Base-by-base conservation (phyloP, 805 yeast species). In the Kuraishia borneana region DNA sequence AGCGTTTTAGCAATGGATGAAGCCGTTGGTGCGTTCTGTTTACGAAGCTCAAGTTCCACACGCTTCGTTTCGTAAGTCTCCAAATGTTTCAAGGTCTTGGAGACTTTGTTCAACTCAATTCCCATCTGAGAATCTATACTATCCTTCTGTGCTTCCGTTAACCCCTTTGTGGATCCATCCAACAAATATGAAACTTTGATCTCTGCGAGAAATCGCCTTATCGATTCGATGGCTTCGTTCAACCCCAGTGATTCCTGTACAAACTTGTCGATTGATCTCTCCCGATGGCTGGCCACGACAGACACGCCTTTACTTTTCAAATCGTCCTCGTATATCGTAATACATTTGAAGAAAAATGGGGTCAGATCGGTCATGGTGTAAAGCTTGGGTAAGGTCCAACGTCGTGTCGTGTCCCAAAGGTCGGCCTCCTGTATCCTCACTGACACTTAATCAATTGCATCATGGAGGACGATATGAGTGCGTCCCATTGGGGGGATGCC, bases 401-500 rank as follows among this genome's bases (percentile, higher is more conserved):
- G n/a, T n/a, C n/a, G n/a, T n/a, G n/a, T n/a, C n/a, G n/a, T n/a
- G n/a, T n/a, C n/a, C n/a, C n/a, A n/a, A n/a, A n/a, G n/a, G n/a
- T n/a, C n/a, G n/a, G n/a, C n/a, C n/a, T n/a, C n/a, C n/a, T n/a
- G n/a, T n/a, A n/a, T n/a, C n/a, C n/a, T n/a, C n/a, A n/a, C n/a
- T n/a, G n/a, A n/a, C n/a, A n/a, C n/a, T n/a, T n/a, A n/a, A n/a
- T n/a, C n/a, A n/a, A n/a, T n/a, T n/a, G n/a, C 8, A 25, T 6
- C 28, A 32, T 32, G 34, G 34, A 32, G 3, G 76, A 71, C 19
- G 72, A 67, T 35, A 56, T 72, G 20, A 65, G 70, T 7, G 69
- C 72, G 4, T 68, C 76, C 2, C 71, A 66, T 38, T 76, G 83
- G 83, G 81, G 68, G 37, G 83, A 75, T 43, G 70, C 64, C 3